Base-by-base conservation (phyloP, 2,329 filamentous ascomycete genomes). In the Fusarium sp. region DNA sequence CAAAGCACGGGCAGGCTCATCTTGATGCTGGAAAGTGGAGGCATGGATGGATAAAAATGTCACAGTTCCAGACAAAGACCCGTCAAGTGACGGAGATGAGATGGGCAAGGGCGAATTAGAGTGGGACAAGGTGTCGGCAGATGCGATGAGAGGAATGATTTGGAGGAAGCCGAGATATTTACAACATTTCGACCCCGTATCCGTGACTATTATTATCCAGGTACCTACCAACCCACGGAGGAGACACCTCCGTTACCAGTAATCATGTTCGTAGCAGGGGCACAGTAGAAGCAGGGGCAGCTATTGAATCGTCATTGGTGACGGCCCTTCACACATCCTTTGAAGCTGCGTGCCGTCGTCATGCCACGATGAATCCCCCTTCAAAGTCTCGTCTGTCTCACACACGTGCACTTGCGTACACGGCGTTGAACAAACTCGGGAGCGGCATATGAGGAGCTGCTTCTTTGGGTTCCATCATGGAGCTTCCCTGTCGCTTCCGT, bases 341-440 rank as follows among this genome's bases (percentile, higher is more conserved):
- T 20, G 31, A 14, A 24, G 29, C 52, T 61, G 27, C 37, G 18
- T 34, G 52, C 59, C 45, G 31, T 37, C 60, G 29, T 66, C 45
- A 63, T 63, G 34, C 42, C 52, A 69, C 20, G 40, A 29, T 31
- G 34, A 27, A 38, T 66, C 22, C 29, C 64, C 62, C 56, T 40
- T 50, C 59, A 67, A 61, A 29, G 37, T 22, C 20, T 45, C 37
- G 5, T 40, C 37, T 14, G 40, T 71, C 71, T 50, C 64, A 62
- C 71, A 52, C 52, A 58, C 52, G 64, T 69, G 59, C 37, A 72
- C 58, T 72, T 66, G 54, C 52, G 66, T 69, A 72, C 42, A 58
- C 37, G 67, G 27, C 22, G 37, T 31, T 68, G 34, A 60, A 62
- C 56, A 69, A 69, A 58, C 38, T 64, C 42, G 60, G 69, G 42